phyloP scores from a whole-genome alignment of 2,329 filamentous ascomycete genomes.

The Phialophora macrospora region DNA sequence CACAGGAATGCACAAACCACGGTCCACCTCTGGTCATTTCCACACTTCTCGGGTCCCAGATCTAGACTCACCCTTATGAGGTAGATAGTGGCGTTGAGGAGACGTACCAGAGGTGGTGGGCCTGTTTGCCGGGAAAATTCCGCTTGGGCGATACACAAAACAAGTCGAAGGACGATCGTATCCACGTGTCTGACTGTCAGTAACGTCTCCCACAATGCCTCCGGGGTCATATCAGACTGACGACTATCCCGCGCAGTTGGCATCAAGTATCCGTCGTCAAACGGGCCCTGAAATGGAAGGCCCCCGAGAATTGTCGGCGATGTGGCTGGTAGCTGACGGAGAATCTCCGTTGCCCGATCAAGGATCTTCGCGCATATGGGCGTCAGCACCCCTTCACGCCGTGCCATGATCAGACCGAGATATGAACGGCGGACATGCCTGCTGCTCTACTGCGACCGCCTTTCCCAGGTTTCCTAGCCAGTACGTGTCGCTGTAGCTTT shows the following conservation, averaged over 20 bases:
- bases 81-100: constrained; percentile 2
- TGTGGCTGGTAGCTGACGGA: not conserved
- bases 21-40: not conserved
- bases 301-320: not conserved
- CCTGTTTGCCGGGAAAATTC: not conserved
- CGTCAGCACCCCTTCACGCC: not conserved
- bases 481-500: constrained; percentile 18
- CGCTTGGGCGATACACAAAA: not conserved
- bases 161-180: constrained; percentile 1
- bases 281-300: not conserved
- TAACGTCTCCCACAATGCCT: not conserved
- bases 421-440: not conserved
- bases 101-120: not conserved
- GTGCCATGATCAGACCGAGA: not conserved
- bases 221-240: not conserved
- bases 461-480: constrained; percentile 14
- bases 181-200: not conserved
- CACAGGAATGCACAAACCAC: not conserved
- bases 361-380: not conserved
- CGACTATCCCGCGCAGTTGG: not conserved
- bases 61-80: not conserved
- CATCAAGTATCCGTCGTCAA: not conserved
- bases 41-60: not conserved
- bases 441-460: constrained; percentile 8
- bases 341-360: not conserved